Percentiles rank a stretch among this genome's conserved stretches.
These are phyloP conservation scores for Rhododendron molle DNA, from an alignment of 148 eudicot species.

Conservation along the genomic window DNA sequence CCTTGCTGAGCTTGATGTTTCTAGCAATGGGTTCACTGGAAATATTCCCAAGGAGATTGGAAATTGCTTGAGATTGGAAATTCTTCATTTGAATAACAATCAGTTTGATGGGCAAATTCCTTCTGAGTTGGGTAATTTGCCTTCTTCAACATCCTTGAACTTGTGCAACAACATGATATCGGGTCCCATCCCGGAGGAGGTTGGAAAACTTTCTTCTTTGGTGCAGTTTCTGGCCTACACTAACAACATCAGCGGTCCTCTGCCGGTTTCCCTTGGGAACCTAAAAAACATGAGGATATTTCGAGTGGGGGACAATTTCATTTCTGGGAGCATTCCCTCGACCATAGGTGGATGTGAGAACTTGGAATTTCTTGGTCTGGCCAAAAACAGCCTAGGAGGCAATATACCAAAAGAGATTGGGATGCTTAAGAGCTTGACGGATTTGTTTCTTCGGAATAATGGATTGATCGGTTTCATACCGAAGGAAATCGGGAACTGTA, in stretches of 20 bases:
- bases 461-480: conserved; percentile 64
- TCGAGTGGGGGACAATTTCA: conserved; percentile 73
- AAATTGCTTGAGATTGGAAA: conserved; percentile 46
- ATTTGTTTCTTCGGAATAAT: conserved; percentile 70
- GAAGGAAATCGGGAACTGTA: conserved; percentile 75
- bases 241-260: conserved; percentile 53
- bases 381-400: conserved; percentile 65
- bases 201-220: conserved; percentile 68
- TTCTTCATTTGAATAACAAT: conserved; percentile 56
- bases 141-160: conserved; percentile 49
- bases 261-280: conserved; percentile 72
- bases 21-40: conserved; percentile 51
- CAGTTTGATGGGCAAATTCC: conserved; percentile 66
- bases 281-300: conserved; percentile 53
- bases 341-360: conserved; percentile 64
- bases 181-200: conserved; percentile 67
- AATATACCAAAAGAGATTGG: conserved; percentile 75
- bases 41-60: conserved; percentile 66
- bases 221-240: conserved; percentile 64
- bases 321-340: conserved; percentile 72
- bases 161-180: conserved; percentile 81
- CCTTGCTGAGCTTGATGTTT: conserved; percentile 46
- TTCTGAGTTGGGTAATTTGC: conserved; percentile 53
- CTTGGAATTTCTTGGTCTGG: conserved; percentile 69
- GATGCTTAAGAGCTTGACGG: conserved; percentile 54